Evolutionary conservation across 768 basidiomycete species (phyloP).

Genomic region (Cytidiella melzeri): DNA sequence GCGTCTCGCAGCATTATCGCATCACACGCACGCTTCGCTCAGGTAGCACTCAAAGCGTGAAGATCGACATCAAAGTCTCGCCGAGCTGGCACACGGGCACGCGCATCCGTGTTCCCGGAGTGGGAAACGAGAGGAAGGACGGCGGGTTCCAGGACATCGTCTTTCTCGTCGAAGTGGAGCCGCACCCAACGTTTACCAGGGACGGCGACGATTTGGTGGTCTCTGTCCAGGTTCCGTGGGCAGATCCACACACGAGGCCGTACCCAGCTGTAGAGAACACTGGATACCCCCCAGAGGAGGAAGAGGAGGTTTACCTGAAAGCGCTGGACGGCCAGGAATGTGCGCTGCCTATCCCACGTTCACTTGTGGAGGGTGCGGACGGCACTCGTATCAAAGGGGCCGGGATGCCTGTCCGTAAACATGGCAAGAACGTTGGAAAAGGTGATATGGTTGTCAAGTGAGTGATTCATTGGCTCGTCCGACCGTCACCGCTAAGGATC

Average conservation of each 20-base stretch:
- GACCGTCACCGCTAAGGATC: too few species aligned
- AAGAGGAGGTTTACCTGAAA: constrained; percentile 43
- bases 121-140: constrained; percentile 58
- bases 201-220: constrained; percentile 51
- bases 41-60: constrained; percentile 43
- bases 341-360: constrained; percentile 45
- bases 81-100: constrained; percentile 58
- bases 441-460: constrained; percentile 63
- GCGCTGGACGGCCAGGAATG: constrained; percentile 57
- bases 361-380: constrained; percentile 41
- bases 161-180: constrained; percentile 56
- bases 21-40: constrained; percentile 52
- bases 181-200: constrained; percentile 52
- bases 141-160: constrained; percentile 58
- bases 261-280: constrained; percentile 5
- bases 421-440: constrained; percentile 45
- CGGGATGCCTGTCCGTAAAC: constrained; percentile 64
- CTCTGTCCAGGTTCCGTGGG: constrained; percentile 52
- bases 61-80: constrained; percentile 55
- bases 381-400: constrained; percentile 51
- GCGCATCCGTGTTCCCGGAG: constrained; percentile 51
- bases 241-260: constrained; percentile 32
- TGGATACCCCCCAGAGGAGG: constrained; percentile 19
- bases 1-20: constrained; percentile 50
- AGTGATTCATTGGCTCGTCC: constrained; percentile 22